These are phyloP conservation scores for Emmonsiellopsis sp. DNA, from an alignment of 2,329 filamentous ascomycete genomes.

Conservation along the genomic window DNA sequence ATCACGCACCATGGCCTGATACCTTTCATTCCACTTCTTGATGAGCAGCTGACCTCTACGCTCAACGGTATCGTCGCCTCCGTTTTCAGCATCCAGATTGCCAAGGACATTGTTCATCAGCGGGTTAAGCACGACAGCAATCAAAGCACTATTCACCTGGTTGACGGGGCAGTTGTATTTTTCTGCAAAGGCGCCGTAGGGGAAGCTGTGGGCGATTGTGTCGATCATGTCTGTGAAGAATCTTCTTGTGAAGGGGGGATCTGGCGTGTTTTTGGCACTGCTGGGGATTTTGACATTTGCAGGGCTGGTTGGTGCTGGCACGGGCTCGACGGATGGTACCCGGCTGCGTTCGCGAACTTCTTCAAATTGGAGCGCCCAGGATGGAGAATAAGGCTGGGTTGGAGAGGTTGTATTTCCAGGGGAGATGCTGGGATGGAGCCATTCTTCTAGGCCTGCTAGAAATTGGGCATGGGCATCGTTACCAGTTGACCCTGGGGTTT, in stretches of 20 bases:
- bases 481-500: background rate
- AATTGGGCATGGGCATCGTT: background rate
- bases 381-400: background rate
- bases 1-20: background rate
- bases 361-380: background rate
- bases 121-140: constrained; percentile 15
- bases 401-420: background rate
- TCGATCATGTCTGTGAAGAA: constrained; percentile 20
- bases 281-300: background rate
- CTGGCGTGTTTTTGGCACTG: background rate
- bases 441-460: background rate
- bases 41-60: constrained; percentile 5
- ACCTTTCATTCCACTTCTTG: constrained; percentile 5
- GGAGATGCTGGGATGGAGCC: constrained; percentile 8
- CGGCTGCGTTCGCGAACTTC: background rate
- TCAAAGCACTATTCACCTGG: constrained; percentile 15
- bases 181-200: constrained; percentile 16
- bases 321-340: background rate
- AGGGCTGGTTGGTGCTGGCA: background rate
- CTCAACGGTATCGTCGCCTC: background rate
- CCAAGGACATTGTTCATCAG: constrained; percentile 9
- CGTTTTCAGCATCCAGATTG: background rate
- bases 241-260: constrained; percentile 9
- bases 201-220: constrained; percentile 16
- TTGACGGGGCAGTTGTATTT: constrained; percentile 13